phyloP scores from a whole-genome alignment of 2,329 filamentous ascomycete genomes.

The Clonostachys byssicola region DNA sequence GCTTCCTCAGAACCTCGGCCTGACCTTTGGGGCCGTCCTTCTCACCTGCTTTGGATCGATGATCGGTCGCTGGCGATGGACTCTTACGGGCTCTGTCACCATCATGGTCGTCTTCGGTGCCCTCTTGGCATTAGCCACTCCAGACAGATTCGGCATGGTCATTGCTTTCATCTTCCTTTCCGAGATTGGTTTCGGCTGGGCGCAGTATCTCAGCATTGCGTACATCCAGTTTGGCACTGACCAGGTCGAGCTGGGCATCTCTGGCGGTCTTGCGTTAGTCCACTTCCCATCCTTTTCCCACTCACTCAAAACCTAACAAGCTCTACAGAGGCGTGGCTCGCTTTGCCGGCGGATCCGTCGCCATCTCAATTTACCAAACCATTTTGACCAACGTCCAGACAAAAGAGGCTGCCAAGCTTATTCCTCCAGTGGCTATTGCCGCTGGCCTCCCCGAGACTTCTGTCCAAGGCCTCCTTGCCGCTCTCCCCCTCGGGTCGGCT shows the following conservation, averaged over 20 bases:
- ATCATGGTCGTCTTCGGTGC: conserved; percentile 43
- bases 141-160: conserved; percentile 35
- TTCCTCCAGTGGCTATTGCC: conserved; percentile 23
- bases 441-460: conserved; percentile 24
- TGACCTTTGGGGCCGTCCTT: conserved; percentile 33
- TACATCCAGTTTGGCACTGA: conserved; percentile 44
- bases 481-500: conserved; percentile 14
- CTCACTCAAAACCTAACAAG: neutral
- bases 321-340: conserved; percentile 26
- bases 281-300: conserved; percentile 1
- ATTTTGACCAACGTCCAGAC: conserved; percentile 29
- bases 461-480: conserved; percentile 19
- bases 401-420: conserved; percentile 18
- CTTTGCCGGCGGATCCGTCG: conserved; percentile 35
- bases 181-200: conserved; percentile 39
- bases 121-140: conserved; percentile 34
- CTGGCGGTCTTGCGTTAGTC: conserved; percentile 28
- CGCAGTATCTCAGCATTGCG: conserved; percentile 39
- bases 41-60: conserved; percentile 32
- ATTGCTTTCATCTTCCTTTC: conserved; percentile 41
- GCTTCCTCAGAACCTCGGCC: conserved; percentile 37
- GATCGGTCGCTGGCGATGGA: conserved; percentile 41
- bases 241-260: conserved; percentile 53
- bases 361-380: conserved; percentile 32
- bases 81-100: conserved; percentile 32